phyloP scores from a whole-genome alignment of 306 rosid species.

The Casuarina equisetifolia region DNA sequence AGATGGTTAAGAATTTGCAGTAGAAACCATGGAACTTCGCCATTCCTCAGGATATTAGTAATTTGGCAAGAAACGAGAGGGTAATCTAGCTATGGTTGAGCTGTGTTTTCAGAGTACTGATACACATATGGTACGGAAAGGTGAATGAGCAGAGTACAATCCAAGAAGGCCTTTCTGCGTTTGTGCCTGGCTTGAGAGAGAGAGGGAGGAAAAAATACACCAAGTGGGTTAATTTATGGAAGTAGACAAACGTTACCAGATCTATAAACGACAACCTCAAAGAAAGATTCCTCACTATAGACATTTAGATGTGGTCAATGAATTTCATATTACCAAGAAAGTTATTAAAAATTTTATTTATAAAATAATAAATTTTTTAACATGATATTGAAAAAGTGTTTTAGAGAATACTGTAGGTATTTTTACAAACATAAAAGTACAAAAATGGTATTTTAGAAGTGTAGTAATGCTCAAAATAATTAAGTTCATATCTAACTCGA shows the following conservation, averaged over 20 bases:
- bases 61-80: neutral
- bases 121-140: neutral
- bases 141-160: no score
- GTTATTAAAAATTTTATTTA: no score
- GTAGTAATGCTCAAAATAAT: no score
- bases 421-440: no score
- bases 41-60: conserved; percentile 15
- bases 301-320: no score
- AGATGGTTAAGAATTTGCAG: conserved; percentile 22
- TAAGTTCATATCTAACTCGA: no score
- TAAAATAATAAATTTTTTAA: no score
- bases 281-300: no score
- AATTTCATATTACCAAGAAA: no score
- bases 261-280: neutral
- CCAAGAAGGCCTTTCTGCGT: neutral
- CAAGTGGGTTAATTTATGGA: neutral
- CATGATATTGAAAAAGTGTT: no score
- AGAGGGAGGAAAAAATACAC: neutral
- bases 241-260: neutral
- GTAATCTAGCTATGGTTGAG: neutral
- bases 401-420: no score
- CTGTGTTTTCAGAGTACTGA: conserved; percentile 10
- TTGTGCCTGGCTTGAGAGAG: neutral
- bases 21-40: conserved; percentile 2
- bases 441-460: no score